These are phyloP conservation scores for Phytophthora meadii DNA, from an alignment of 352 stramenopile species.

Conservation along the genomic window DNA sequence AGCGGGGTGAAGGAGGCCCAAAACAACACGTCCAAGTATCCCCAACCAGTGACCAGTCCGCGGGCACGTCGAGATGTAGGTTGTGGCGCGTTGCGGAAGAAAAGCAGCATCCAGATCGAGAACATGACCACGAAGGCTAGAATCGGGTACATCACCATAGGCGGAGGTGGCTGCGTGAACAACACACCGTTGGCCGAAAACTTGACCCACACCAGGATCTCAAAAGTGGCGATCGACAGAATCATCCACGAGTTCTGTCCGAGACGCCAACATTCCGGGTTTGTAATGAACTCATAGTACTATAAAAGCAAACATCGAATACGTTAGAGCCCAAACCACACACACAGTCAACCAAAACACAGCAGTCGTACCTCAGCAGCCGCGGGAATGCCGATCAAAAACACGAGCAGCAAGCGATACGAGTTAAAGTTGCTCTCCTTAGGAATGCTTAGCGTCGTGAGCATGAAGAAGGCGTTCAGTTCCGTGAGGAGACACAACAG, in stretches of 20 bases:
- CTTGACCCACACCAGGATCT: conserved; percentile 86
- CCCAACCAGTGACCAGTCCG: conserved; percentile 52
- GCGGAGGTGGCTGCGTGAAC: conserved; percentile 64
- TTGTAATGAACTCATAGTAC: conserved; percentile 90
- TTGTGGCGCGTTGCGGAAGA: conserved; percentile 52
- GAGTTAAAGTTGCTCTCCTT: conserved; percentile 90
- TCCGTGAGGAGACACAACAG: conserved; percentile 89
- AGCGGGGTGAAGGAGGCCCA: conserved; percentile 87
- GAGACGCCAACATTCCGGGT: conserved; percentile 76
- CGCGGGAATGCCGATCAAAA: conserved; percentile 81
- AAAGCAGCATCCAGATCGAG: conserved; percentile 79
- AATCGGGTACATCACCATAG: conserved; percentile 65
- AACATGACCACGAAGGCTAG: conserved; percentile 72
- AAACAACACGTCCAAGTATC: conserved; percentile 85
- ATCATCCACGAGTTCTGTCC: conserved; percentile 90
- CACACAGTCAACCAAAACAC: background rate
- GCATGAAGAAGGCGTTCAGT: conserved; percentile 94
- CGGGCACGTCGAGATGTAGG: conserved; percentile 16
- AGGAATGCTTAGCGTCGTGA: conserved; percentile 88
- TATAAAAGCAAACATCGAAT: conserved; percentile 15
- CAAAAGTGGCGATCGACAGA: conserved; percentile 75
- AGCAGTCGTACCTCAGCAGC: conserved; percentile 66
- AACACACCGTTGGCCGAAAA: conserved; percentile 70
- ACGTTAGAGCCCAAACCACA: conserved; percentile 10
- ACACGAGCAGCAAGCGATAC: conserved; percentile 78